These are phyloP conservation scores for Lactarius deliciosus DNA, from an alignment of 768 basidiomycete species.

Conservation along the genomic window DNA sequence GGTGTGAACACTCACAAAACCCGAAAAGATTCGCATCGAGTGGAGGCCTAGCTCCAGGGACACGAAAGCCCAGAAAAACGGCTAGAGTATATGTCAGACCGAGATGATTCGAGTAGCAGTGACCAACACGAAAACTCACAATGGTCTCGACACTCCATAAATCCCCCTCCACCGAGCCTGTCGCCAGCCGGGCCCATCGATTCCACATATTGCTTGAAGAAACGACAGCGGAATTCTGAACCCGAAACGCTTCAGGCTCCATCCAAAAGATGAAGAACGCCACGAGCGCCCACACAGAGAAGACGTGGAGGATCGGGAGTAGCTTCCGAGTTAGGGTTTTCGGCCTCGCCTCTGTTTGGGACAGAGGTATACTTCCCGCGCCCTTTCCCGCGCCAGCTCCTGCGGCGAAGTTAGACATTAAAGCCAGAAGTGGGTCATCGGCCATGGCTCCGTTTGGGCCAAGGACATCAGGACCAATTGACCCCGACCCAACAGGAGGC, in stretches of 20 bases:
- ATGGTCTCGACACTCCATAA: slow-evolving; percentile 54
- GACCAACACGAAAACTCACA: slow-evolving; percentile 42
- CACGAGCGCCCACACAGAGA: slow-evolving; percentile 63
- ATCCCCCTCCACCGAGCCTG: slow-evolving; percentile 37
- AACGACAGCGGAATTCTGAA: slow-evolving; percentile 38
- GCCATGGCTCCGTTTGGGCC: neutral
- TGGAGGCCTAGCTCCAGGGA: slow-evolving; percentile 71
- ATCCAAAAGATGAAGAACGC: slow-evolving; percentile 65
- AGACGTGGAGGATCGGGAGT: slow-evolving; percentile 63
- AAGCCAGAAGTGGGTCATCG: slow-evolving; percentile 37
- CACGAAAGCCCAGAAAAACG: slow-evolving; percentile 82
- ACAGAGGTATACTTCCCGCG: neutral
- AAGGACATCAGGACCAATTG: slow-evolving; percentile 10
- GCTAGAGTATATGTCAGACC: slow-evolving; percentile 41
- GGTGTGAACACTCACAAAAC: slow-evolving; percentile 51
- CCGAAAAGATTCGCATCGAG: slow-evolving; percentile 67
- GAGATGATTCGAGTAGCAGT: neutral
- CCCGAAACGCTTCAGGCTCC: slow-evolving; percentile 55
- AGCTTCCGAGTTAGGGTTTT: slow-evolving; percentile 55
- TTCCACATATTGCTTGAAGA: slow-evolving; percentile 46
- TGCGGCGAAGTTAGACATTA: slow-evolving; percentile 37
- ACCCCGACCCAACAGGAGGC: slow-evolving; percentile 10
- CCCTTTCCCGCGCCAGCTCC: slow-evolving; percentile 10
- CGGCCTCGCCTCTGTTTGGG: slow-evolving; percentile 31
- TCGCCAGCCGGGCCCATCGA: slow-evolving; percentile 61